These are phyloP conservation scores for Karstenula rhodostoma DNA, from an alignment of 2,329 filamentous ascomycete species.

Conservation along the genomic window DNA sequence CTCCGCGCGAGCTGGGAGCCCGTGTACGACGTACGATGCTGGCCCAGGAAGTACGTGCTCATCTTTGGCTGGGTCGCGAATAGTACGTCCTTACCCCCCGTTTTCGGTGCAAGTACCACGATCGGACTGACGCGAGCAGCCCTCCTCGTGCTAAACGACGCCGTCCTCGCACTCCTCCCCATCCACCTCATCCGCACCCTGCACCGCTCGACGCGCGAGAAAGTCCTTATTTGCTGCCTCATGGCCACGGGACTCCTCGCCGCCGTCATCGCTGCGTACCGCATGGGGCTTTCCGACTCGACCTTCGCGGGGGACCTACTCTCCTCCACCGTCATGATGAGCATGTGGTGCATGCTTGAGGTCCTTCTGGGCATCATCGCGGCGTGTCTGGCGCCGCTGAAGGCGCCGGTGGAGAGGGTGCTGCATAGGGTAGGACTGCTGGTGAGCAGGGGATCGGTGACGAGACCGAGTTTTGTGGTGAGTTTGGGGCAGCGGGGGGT, in stretches of 20 bases:
- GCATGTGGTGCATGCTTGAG: constrained; percentile 16
- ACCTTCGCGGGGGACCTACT: constrained; percentile 15
- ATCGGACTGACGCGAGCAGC: neutral
- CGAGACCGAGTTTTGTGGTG: constrained; percentile 11
- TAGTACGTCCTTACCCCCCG: neutral
- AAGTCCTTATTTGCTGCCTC: constrained; percentile 15
- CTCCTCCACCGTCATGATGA: constrained; percentile 13
- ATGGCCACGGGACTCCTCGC: constrained; percentile 17
- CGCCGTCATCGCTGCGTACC: constrained; percentile 10
- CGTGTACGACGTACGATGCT: constrained; percentile 14
- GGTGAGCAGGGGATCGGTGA: neutral
- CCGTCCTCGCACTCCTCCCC: constrained; percentile 14
- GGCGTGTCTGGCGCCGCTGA: constrained; percentile 15
- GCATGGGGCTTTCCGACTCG: constrained; percentile 11
- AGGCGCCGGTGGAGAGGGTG: constrained; percentile 7
- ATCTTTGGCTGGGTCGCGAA: constrained; percentile 14
- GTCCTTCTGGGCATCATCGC: constrained; percentile 14
- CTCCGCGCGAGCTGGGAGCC: constrained; percentile 11
- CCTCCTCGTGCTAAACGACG: constrained; percentile 6
- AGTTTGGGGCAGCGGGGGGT: neutral
- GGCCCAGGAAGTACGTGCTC: constrained; percentile 10
- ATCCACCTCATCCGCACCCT: constrained; percentile 15
- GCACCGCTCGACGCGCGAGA: constrained; percentile 13
- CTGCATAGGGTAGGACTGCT: constrained; percentile 9
- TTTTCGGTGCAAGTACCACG: neutral